Conservation (phyloP, 129 eudicot genomes). For the Artemisia argyi region DNA sequence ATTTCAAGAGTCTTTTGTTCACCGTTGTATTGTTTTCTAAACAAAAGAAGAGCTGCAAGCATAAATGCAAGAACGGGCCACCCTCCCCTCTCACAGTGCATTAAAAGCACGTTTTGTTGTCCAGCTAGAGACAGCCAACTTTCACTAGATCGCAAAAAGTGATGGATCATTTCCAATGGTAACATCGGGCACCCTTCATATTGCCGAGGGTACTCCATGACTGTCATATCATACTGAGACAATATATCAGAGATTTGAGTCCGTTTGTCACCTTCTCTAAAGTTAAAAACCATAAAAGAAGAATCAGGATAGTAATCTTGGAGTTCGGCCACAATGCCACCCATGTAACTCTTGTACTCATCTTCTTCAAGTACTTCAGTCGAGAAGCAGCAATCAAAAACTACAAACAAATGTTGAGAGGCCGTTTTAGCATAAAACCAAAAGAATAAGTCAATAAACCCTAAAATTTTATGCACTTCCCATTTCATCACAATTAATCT, state of each 20-base stretch:
- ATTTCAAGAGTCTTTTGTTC: slow-evolving; percentile 69
- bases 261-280: slow-evolving; percentile 51
- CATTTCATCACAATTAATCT: neutral
- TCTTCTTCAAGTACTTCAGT: slow-evolving; percentile 53
- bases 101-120: slow-evolving; percentile 58
- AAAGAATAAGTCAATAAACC: neutral
- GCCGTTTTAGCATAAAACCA: too few relatives aligned
- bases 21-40: slow-evolving; percentile 53
- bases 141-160: slow-evolving; percentile 61
- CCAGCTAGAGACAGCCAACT: slow-evolving; percentile 66
- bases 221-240: slow-evolving; percentile 62
- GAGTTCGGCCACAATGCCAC: slow-evolving; percentile 55
- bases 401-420: slow-evolving; percentile 32
- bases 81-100: slow-evolving; percentile 72
- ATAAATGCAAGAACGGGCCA: slow-evolving; percentile 76
- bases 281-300: slow-evolving; percentile 69
- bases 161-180: slow-evolving; percentile 65
- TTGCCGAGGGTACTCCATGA: slow-evolving; percentile 72
- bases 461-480: slow-evolving; percentile 1
- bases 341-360: slow-evolving; percentile 50
- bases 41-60: slow-evolving; percentile 65
- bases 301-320: slow-evolving; percentile 63
- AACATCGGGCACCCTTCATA: slow-evolving; percentile 63
- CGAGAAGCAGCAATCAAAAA: slow-evolving; percentile 74
- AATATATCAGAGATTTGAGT: slow-evolving; percentile 50